A percentile compares a stretch with the other conserved stretches of the same genome.
Evolutionary conservation across 345 rosid genomes (phyloP).

Genomic region (Abelmoschus esculentus): DNA sequence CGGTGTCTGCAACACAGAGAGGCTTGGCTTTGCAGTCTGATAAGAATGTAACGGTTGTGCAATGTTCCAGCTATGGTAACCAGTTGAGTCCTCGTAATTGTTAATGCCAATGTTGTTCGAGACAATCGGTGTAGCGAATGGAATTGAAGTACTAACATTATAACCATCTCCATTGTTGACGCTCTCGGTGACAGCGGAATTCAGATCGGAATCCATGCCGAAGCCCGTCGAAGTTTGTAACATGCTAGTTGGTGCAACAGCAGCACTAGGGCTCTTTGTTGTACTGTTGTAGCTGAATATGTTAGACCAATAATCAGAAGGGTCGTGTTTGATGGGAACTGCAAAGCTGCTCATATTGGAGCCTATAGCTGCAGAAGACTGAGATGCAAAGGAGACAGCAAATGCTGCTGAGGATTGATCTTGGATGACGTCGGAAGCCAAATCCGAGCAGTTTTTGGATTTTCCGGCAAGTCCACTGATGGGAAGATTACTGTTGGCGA

Average conservation of each 20-base stretch:
- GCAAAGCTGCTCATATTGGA: conserved; percentile 39
- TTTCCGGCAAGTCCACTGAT: conserved; percentile 57
- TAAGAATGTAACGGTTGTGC: conserved; percentile 43
- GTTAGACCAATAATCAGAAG: conserved; percentile 60
- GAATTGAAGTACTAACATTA: conserved; percentile 20
- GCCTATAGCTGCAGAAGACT: conserved; percentile 17
- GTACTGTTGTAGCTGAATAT: conserved; percentile 35
- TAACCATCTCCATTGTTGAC: conserved; percentile 25
- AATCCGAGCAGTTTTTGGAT: conserved; percentile 38
- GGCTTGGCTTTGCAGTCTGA: conserved; percentile 53
- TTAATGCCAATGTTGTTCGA: conserved; percentile 21
- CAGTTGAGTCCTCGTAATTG: conserved; percentile 29
- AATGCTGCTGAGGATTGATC: conserved; percentile 29
- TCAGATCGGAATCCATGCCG: conserved; percentile 28
- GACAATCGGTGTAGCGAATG: conserved; percentile 35
- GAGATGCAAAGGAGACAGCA: conserved; percentile 32
- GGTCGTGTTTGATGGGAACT: conserved; percentile 60
- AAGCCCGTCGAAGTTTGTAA: conserved; percentile 18
- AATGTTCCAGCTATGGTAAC: conserved; percentile 35
- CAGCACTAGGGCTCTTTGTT: conserved; percentile 9
- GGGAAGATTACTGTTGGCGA: conserved; percentile 73
- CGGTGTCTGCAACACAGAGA: conserved; percentile 73
- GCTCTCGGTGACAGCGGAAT: too few species aligned
- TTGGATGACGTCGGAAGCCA: conserved; percentile 5
- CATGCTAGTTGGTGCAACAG: conserved; percentile 9